Percentiles rank a stretch among this genome's conserved stretches.
Evolutionary conservation across 441 rosid genomes (phyloP).

Genomic region (Eruca vesicaria): DNA sequence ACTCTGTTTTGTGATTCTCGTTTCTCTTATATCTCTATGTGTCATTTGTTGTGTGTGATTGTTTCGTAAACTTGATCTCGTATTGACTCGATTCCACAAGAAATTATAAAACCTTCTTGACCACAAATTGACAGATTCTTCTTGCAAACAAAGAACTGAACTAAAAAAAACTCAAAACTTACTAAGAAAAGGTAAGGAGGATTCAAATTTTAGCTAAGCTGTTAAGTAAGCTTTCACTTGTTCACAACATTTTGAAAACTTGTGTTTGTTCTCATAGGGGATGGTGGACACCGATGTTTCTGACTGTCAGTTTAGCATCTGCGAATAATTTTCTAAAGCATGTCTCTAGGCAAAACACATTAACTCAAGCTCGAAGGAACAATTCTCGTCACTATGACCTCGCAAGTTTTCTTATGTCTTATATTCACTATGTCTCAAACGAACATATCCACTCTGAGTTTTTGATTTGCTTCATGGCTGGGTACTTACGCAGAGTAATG

Average conservation of each 20-base stretch:
- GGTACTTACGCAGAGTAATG: slow-evolving; percentile 53
- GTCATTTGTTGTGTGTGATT: no score
- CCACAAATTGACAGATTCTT: no score
- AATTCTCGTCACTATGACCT: slow-evolving; percentile 85
- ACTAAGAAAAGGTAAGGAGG: slow-evolving; percentile 53
- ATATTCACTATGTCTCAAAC: neutral
- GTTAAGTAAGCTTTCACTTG: neutral
- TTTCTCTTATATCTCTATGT: no score
- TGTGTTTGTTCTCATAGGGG: slow-evolving; percentile 50
- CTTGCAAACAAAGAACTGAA: slow-evolving; percentile 66
- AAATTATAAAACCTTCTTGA: no score
- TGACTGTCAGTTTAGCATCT: slow-evolving; percentile 69
- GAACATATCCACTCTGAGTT: neutral
- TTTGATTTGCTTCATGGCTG: neutral
- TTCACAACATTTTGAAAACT: neutral
- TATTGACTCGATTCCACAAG: no score
- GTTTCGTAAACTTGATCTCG: no score
- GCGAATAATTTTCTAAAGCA: slow-evolving; percentile 73
- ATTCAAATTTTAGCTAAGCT: neutral
- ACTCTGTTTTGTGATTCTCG: no score
- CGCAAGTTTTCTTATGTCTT: slow-evolving; percentile 38
- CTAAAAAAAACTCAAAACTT: slow-evolving; percentile 37
- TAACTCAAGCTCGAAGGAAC: slow-evolving; percentile 90
- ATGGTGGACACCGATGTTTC: slow-evolving; percentile 89
- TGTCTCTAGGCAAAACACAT: slow-evolving; percentile 63